Evolutionary conservation across 2,329 filamentous ascomycete species (phyloP), one percentile per base, ranked within the genome.

Genomic region (Ceratocystis ficicola): DNA sequence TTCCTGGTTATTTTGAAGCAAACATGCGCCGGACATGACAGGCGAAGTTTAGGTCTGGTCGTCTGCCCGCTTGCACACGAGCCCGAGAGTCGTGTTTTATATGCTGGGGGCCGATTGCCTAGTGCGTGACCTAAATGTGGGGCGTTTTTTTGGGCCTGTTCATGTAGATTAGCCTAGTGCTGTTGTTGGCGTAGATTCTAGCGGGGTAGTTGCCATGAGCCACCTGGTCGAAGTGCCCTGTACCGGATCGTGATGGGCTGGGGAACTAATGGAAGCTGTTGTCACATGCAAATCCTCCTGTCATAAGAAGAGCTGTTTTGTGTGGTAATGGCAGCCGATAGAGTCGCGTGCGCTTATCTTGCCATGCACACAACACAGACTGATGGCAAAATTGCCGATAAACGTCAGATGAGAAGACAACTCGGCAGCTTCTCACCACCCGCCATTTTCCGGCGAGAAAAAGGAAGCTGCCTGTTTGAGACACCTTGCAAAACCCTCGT

Each of bases 241-340:
- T 28, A 32, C 30, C 6, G 30, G 30, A 32, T 32, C 30, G 30
- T 32, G 30, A 32, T 0, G 30, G 30, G 30, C 30, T 32, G 30
- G 30, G 30, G 30, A 7, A 8, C 30, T 32, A 32, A 32, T 32
- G 30, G 46, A 22, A 20, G 20, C 17, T n/a, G 46, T 22, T 50
- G n/a, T 57, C 52, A 57, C 52, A 57, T 57, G 52, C 25, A 57
- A 57, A 57, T 57, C 52, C 25, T 57, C 10, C 25, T 17, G 3
- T 5, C 15, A 5, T 57, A 8, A 10, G 17, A 17, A 22, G 4
- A 10, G 48, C 1, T 22, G 48, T 12, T 15, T 1, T 4, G 25
- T n/a, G 52, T 30, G 7, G 10, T 50, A 50, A 22, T 50, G n/a
- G 1, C 46, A 20, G 46, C 17, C 4, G 46, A 20, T n/a, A 22